Conservation (phyloP, 2,329 filamentous ascomycete genomes). For the Fonsecaea multimorphosa region DNA sequence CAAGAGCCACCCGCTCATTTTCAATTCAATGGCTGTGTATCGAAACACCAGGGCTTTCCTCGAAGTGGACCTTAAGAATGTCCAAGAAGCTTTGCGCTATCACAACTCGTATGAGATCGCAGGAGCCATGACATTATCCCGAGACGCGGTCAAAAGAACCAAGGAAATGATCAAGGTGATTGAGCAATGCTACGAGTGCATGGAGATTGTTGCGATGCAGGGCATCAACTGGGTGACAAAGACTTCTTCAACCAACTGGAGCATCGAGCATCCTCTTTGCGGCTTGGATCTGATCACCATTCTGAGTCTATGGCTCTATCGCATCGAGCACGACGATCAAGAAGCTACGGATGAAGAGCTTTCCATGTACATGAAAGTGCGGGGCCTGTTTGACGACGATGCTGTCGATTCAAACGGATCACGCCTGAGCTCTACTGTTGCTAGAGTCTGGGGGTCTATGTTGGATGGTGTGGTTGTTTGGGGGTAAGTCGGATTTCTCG, state of each 20-base stretch:
- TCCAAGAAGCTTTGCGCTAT: constrained; percentile 95
- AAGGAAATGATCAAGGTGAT: constrained; percentile 99
- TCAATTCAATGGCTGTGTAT: constrained; percentile 97
- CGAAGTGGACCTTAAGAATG: constrained; percentile 91
- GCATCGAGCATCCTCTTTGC: constrained; percentile 94
- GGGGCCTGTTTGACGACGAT: constrained; percentile 77
- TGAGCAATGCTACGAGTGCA: constrained; percentile 95
- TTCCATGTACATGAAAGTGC: constrained; percentile 74
- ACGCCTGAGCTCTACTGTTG: constrained; percentile 93
- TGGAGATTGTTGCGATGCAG: constrained; percentile 92
- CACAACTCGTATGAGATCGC: constrained; percentile 97
- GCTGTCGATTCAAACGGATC: constrained; percentile 79
- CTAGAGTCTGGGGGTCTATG: constrained; percentile 95
- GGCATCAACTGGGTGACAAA: constrained; percentile 98
- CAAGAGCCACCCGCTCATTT: constrained; percentile 93
- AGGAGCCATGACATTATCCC: constrained; percentile 91
- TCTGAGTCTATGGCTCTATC: constrained; percentile 96
- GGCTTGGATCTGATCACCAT: constrained; percentile 98
- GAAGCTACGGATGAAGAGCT: constrained; percentile 82
- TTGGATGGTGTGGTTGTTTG: constrained; percentile 98
- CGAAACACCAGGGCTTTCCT: constrained; percentile 90
- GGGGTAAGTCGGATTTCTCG: constrained; percentile 73
- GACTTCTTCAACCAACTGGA: constrained; percentile 98
- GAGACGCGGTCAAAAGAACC: constrained; percentile 91
- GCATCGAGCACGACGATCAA: constrained; percentile 98